Evolutionary conservation across 164 flowering plant genomes (phyloP), one percentile per base, ranked within the genome.

Genomic region (Cinnamomum micranthum): DNA sequence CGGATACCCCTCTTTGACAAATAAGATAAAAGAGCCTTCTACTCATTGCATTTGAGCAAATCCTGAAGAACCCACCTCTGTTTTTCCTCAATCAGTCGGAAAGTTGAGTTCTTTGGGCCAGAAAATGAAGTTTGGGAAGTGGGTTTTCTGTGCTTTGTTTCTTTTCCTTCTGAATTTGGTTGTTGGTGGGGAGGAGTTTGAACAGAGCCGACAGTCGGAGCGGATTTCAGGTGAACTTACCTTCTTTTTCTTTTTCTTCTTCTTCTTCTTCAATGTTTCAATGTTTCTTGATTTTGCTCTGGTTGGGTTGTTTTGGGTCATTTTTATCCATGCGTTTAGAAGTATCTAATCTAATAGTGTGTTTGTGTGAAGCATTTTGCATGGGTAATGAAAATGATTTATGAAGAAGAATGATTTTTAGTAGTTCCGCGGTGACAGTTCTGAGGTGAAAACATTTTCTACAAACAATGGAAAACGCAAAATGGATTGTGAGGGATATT

Each of bases 141-240:
- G 71, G 71, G 71, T 35, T 69, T n/a, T 47, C 41, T 41, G 25
- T 35, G 55, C n/a, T 69, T 35, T 69, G 33, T 13, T 35, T 41
- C 24, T 47, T 69, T 20, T 69, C 35, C 50, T 35, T 69, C 55
- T 69, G 14, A 15, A 35, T 12, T 69, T 19, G 52, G 41, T 74
- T 24, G 71, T 55, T 77, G 85, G 67, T 72, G 88, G 87, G 28
- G 65, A 74, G 66, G 80, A 79, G 76, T 72, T 78, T 27, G 77
- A 82, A 25, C 73, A 79, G 59, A 77, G 65, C 79, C 90, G 80
- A 73, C 90, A 69, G 20, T 86, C 95, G 10, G 95, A 91, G 84
- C 74, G 95, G 70, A 91, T 91, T 78, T 87, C 92, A 79, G 95
- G 95, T 89, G 47, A 15, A 73, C 50, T 70, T 74, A 62, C 27